Evolutionary conservation across 2,329 filamentous ascomycete species (phyloP), one percentile per base, ranked within the genome.

Genomic region (Sphaerulina vaccinii): DNA sequence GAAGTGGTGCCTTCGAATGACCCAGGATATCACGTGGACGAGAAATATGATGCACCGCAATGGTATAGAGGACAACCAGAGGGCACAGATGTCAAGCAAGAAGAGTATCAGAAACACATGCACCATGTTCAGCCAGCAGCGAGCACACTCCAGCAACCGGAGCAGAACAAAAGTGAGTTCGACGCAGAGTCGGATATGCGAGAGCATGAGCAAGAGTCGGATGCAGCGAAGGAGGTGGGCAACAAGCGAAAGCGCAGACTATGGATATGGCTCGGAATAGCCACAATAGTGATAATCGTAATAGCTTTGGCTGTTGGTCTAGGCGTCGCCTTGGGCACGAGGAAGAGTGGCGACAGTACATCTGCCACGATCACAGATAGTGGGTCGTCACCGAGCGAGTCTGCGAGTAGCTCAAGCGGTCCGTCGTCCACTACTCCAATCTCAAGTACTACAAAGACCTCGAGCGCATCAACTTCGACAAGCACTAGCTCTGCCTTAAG

Each of bases 241-340:
- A 10, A 5, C 4, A 45, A 15, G 18, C 19, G n/a, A 15, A 45
- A 21, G 19, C 42, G 29, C 13, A 33, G 22, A 22, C n/a, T 45
- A 15, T n/a, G 29, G 15, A 21, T n/a, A 1, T 35, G 42, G 24
- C 7, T 45, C 2, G 29, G 42, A 5, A 35, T 41, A 19, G 38
- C 38, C 15, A 13, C 21, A 23, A 22, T 22, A 5, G 23, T 41
- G 18, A 8, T 41, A 23, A 3, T 15, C 7, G n/a, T 41, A 19
- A 27, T 23, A n/a, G 38, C 38, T 41, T 22, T 41, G 27, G 38
- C 38, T 41, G 19, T 41, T 4, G 38, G 38, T n/a, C 38, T 41
- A n/a, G 38, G 21, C 16, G 21, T 41, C 10, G 38, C 19, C 19
- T 15, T 41, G 16, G 38, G 38, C 21, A 8, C 10, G 13, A 22